Evolutionary conservation across 75 land plant species (phyloP), one percentile per base, ranked within the genome.

Genomic region (Cupressus sempervirens): DNA sequence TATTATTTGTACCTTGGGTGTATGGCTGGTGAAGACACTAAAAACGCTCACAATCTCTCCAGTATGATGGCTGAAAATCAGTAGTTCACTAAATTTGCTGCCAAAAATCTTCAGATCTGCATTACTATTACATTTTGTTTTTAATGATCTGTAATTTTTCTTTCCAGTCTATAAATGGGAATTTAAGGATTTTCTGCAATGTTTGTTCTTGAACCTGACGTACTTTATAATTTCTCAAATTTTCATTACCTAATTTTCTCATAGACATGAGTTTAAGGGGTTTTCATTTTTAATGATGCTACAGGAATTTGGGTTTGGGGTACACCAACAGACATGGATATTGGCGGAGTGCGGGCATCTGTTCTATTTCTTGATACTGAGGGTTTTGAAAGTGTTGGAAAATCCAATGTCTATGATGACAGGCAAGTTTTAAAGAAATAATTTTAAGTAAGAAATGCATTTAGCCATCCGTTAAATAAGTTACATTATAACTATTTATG

Each of bases 291-390:
- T 70, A 67, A 32, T 83, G 65, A 32, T 86, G 45, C 81, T 84
- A 62, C 86, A 95, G 97, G 97, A 26, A 91, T 95, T 82, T 95
- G 97, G 97, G 94, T 91, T 9, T 95, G 97, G 97, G 97, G 97
- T 35, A 84, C 89, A 34, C 97, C 97, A 23, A 26, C 91, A 45
- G 94, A 93, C 85, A 2, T 91, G 88, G 89, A 83, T 80, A 85
- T 95, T 81, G 89, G 90, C 83, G 95, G 95, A 58, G 88, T 87
- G 29, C 89, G 87, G 83, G 91, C 92, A n/a, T 92, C 97, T 82
- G 93, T 95, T 16, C 67, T 95, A 43, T 95, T 91, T 86, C 90
- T 95, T 82, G 97, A 95, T 85, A 95, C 97, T 30, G 97, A 95
- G 80, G 97, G 97, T 72, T 95, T 95, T 92, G 97, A 95, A 87